Conservation (phyloP, 1,284 basidiomycete species). For the Tranzscheliella williamsii region DNA sequence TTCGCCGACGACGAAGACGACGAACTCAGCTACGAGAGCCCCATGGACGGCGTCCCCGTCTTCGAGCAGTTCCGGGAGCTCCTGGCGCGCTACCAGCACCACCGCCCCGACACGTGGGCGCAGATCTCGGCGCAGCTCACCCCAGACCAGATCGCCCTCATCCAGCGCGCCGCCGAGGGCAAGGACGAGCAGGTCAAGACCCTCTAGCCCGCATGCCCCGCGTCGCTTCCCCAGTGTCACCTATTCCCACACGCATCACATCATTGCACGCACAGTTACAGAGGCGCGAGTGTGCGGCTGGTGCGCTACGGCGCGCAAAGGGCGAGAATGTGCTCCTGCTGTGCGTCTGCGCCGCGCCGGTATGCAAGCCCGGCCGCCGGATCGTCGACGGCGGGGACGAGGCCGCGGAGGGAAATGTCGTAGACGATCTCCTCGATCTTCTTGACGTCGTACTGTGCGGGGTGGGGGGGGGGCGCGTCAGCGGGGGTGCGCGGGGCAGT, state of each 20-base stretch:
- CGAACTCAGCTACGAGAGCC: constrained; percentile 50
- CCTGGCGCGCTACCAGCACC: constrained; percentile 31
- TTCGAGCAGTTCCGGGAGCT: constrained; percentile 49
- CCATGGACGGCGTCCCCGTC: constrained; percentile 47
- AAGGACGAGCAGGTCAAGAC: constrained; percentile 33
- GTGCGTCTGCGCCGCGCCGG: neutral
- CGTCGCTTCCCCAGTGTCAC: no score
- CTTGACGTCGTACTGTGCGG: constrained; percentile 57
- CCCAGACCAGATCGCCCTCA: constrained; percentile 38
- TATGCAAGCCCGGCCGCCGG: constrained; percentile 15
- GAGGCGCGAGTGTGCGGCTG: no score
- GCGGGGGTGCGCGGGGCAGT: no score
- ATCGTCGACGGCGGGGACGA: constrained; percentile 12
- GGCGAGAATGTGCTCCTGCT: neutral
- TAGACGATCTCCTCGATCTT: constrained; percentile 59
- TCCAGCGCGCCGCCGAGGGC: constrained; percentile 20
- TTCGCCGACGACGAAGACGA: constrained; percentile 46
- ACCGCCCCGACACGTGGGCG: constrained; percentile 33
- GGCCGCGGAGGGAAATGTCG: constrained; percentile 50
- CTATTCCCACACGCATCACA: no score
- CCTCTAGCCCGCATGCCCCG: constrained; percentile 7
- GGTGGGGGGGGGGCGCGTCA: no score
- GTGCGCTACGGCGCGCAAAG: neutral
- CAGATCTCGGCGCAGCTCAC: constrained; percentile 18
- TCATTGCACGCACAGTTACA: neutral